Evolutionary conservation across 2,329 filamentous ascomycete genomes (phyloP).

Genomic region (Fusarium agapanthi): DNA sequence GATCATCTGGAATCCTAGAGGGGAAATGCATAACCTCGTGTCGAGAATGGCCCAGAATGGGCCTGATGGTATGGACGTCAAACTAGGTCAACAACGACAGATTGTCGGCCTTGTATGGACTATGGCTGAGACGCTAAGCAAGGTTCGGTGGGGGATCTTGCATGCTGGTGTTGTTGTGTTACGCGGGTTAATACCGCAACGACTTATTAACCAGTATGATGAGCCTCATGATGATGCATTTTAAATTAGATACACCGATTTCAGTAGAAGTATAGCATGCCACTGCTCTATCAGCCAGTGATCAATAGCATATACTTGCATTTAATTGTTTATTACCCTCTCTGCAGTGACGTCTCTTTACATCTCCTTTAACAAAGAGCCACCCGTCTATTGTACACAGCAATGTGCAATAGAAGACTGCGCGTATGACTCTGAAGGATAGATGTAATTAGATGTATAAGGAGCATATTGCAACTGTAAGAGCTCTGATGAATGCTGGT

Average conservation of each 20-base stretch:
- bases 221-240: background rate
- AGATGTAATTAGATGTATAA: too few species aligned
- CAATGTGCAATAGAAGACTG: too few species aligned
- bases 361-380: too few species aligned
- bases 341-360: too few species aligned
- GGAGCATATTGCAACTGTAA: rapidly evolving
- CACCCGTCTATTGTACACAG: too few species aligned
- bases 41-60: background rate
- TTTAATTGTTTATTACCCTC: too few species aligned
- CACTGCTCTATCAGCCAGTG: too few species aligned
- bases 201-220: constrained; percentile 4
- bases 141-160: constrained; percentile 69
- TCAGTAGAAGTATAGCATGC: background rate
- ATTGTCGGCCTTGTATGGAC: constrained; percentile 60
- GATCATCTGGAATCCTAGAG: background rate
- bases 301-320: too few species aligned
- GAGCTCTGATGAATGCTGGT: too few species aligned
- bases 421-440: too few species aligned
- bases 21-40: background rate
- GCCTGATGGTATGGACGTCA: background rate
- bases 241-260: background rate
- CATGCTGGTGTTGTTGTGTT: constrained; percentile 69
- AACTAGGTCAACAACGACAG: background rate
- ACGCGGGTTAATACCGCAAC: constrained; percentile 44
- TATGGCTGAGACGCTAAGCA: constrained; percentile 64